phyloP scores from a whole-genome alignment of 495 filamentous ascomycete species.

The Lindgomyces ingoldianus region DNA sequence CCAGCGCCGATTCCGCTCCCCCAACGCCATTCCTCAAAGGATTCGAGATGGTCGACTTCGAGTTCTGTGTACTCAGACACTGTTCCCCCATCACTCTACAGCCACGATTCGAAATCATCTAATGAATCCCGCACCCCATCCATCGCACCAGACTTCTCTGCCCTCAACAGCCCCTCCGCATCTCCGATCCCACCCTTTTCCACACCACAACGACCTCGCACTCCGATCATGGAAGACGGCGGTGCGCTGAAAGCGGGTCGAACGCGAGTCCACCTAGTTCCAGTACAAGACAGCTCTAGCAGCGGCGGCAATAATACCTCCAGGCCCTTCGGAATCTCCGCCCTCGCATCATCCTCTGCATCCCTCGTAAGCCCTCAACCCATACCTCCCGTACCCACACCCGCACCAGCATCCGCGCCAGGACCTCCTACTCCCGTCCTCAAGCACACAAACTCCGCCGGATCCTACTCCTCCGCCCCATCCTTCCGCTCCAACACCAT shows the following conservation, averaged over 20 bases:
- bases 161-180: not conserved
- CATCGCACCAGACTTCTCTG: not conserved
- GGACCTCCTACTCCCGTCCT: not conserved
- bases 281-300: not conserved
- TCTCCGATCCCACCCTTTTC: not conserved
- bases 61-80: slow-evolving; percentile 33
- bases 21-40: not conserved
- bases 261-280: slow-evolving; percentile 6
- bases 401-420: not conserved
- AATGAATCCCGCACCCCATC: not conserved
- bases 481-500: slow-evolving; percentile 15
- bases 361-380: not conserved
- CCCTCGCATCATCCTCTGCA: too few species aligned
- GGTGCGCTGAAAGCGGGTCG: slow-evolving; percentile 5
- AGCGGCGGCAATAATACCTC: not conserved
- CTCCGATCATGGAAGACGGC: slow-evolving; percentile 3
- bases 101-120: slow-evolving; percentile 25
- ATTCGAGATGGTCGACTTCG: slow-evolving; percentile 18
- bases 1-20: slow-evolving; percentile 13
- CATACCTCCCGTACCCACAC: not conserved
- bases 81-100: slow-evolving; percentile 29
- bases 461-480: not conserved
- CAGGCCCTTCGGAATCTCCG: not conserved
- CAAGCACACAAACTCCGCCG: not conserved
- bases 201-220: slow-evolving; percentile 2